Evolutionary conservation across 495 filamentous ascomycete species (phyloP).

Genomic region (Tuber indicum): DNA sequence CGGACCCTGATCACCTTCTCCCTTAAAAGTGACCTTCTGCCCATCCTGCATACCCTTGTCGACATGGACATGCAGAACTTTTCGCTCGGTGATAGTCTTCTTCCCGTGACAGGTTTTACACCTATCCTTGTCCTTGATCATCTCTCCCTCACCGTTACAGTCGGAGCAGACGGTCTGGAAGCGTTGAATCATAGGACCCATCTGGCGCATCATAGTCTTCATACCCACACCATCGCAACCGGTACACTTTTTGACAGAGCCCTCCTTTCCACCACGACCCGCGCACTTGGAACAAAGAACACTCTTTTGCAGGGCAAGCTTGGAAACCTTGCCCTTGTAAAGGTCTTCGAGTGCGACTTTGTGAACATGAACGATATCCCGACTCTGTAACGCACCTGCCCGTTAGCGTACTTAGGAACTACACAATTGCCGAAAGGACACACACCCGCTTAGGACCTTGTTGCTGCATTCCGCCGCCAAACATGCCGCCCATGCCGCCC

Average conservation of each 20-base stretch:
- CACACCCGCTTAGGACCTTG: constrained; percentile 87
- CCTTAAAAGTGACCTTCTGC: constrained; percentile 90
- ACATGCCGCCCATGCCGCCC: constrained; percentile 75
- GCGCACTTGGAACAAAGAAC: constrained; percentile 95
- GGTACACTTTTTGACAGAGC: constrained; percentile 82
- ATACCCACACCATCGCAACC: constrained; percentile 90
- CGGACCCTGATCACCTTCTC: constrained; percentile 94
- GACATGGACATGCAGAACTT: constrained; percentile 96
- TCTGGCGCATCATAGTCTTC: constrained; percentile 99
- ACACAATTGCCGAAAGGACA: constrained; percentile 43
- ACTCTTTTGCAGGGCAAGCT: constrained; percentile 92
- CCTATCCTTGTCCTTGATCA: constrained; percentile 87
- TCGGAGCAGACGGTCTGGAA: constrained; percentile 99
- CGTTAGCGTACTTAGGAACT: constrained; percentile 9
- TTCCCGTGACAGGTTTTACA: constrained; percentile 93
- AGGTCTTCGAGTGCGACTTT: constrained; percentile 97
- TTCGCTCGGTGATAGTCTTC: constrained; percentile 95
- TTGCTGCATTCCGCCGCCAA: constrained; percentile 75
- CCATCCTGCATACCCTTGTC: constrained; percentile 89
- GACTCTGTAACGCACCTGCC: constrained; percentile 36
- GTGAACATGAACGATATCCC: constrained; percentile 84
- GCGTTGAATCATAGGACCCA: constrained; percentile 99
- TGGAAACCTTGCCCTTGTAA: constrained; percentile 95
- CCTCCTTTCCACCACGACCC: constrained; percentile 94
- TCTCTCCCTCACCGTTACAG: constrained; percentile 94